These are phyloP conservation scores for Dichotomocladium elegans DNA, from an alignment of 371 early-diverging fungal species.

Conservation along the genomic window DNA sequence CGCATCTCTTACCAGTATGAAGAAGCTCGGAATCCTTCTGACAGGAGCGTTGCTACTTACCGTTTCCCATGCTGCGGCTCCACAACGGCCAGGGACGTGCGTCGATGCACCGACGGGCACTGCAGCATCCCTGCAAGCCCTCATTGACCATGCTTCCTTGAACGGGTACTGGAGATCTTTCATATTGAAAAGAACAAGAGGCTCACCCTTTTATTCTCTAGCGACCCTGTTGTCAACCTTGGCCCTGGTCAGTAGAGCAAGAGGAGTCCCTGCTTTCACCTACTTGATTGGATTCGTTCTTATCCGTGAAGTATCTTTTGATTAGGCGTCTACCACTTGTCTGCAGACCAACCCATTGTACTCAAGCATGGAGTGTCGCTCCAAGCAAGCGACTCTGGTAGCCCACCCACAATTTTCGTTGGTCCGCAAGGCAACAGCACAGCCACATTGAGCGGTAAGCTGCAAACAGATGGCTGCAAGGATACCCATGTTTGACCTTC, in stretches of 20 bases:
- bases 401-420: slow-evolving; percentile 9
- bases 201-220: slow-evolving; percentile 2
- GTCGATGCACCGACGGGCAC: no score
- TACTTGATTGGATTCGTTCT: not conserved
- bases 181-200: not conserved
- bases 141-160: slow-evolving; percentile 28
- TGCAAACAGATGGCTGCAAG: not conserved
- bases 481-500: not conserved
- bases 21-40: no score
- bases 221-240: slow-evolving; percentile 25
- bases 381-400: slow-evolving; percentile 2
- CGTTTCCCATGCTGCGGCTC: no score
- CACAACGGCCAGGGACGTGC: no score
- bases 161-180: slow-evolving; percentile 10
- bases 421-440: slow-evolving; percentile 1
- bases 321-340: slow-evolving; percentile 17
- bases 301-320: not conserved
- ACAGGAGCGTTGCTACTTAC: no score
- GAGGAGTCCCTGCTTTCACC: not conserved
- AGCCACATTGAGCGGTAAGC: slow-evolving; percentile 13
- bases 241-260: slow-evolving; percentile 13
- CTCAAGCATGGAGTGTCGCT: slow-evolving; percentile 16
- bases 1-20: no score
- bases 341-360: slow-evolving; percentile 2
- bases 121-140: no score